phyloP scores from a whole-genome alignment of 768 basidiomycete genomes.

The Pholiota conissans region DNA sequence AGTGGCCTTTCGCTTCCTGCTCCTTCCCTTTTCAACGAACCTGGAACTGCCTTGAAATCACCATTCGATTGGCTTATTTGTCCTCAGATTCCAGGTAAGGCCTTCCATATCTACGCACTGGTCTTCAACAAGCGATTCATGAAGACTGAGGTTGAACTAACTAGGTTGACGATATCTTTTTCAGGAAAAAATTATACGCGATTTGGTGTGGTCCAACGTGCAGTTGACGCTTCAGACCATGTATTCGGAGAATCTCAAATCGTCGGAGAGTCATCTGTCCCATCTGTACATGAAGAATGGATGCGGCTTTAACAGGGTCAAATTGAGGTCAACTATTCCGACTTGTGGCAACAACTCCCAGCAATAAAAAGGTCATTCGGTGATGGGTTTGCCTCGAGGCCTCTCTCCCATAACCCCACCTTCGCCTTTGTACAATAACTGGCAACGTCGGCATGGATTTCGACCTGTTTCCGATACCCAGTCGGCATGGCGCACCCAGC shows the following conservation, averaged over 20 bases:
- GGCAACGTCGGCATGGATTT: not conserved
- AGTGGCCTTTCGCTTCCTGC: not conserved
- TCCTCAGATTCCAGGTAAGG: not conserved
- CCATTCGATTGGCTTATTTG: not conserved
- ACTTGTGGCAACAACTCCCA: not conserved
- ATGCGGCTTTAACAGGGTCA: not conserved
- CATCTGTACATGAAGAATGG: not conserved
- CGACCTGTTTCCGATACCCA: not conserved
- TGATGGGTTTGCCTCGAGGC: not conserved
- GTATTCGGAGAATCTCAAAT: no score
- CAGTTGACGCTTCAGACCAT: no score
- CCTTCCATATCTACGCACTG: not conserved
- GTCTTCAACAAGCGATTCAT: not conserved
- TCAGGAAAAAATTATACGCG: not conserved
- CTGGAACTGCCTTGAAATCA: not conserved
- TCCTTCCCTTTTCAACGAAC: not conserved
- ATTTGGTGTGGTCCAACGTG: not conserved
- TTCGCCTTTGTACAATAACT: not conserved
- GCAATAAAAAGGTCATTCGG: not conserved
- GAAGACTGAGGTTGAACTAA: no score
- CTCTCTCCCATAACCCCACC: not conserved
- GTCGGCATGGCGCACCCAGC: not conserved
- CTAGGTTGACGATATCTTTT: not conserved
- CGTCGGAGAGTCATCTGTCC: not conserved
- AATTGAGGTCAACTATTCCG: not conserved